These are phyloP conservation scores for Cryptococcus sp. DNA, from an alignment of 1,284 basidiomycete genomes.

Conservation along the genomic window DNA sequence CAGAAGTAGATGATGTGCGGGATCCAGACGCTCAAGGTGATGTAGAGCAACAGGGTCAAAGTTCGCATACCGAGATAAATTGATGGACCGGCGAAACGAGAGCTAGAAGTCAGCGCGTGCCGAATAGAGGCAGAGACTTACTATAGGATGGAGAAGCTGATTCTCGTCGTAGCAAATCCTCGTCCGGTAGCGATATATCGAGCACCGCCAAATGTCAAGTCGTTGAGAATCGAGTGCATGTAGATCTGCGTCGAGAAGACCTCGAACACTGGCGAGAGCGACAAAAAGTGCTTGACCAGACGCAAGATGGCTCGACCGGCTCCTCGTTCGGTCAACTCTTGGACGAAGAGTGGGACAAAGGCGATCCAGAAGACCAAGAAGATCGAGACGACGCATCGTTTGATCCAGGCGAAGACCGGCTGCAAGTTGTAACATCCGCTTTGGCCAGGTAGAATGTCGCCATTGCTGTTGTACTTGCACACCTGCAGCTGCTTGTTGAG, in stretches of 20 bases:
- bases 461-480: conserved; percentile 67
- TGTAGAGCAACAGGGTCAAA: conserved; percentile 80
- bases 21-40: conserved; percentile 82
- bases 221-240: conserved; percentile 88
- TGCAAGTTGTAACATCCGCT: conserved; percentile 85
- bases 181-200: conserved; percentile 98
- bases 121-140: conserved; percentile 12
- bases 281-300: conserved; percentile 84
- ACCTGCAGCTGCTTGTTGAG: conserved; percentile 71
- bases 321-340: conserved; percentile 90
- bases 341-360: conserved; percentile 86
- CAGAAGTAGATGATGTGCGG: conserved; percentile 93
- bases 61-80: conserved; percentile 94
- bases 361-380: conserved; percentile 95
- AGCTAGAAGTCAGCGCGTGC: conserved; percentile 45
- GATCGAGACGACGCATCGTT: conserved; percentile 89
- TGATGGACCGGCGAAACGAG: conserved; percentile 90
- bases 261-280: conserved; percentile 89
- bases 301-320: conserved; percentile 81
- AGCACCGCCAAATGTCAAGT: conserved; percentile 90
- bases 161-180: conserved; percentile 89
- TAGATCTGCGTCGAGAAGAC: conserved; percentile 95
- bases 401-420: conserved; percentile 88
- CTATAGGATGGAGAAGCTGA: conserved; percentile 86
- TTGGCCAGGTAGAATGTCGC: conserved; percentile 66